Base-by-base conservation (phyloP, 2,329 filamentous ascomycete genomes). In the Knufia petricola region DNA sequence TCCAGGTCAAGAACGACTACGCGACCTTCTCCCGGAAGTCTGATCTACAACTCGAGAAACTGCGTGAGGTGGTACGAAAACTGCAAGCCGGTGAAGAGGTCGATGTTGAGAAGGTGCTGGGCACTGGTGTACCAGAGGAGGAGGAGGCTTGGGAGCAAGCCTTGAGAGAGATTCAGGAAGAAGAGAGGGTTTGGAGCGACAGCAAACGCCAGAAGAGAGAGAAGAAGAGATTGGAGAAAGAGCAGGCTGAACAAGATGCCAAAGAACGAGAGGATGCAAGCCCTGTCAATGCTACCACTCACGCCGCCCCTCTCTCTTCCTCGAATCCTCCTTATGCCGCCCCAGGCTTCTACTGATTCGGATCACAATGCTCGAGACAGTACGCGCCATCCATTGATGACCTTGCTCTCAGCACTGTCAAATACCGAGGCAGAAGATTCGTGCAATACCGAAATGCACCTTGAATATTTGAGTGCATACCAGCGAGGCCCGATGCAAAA, bases 121-220 rank as follows among this genome's bases (percentile, higher is more conserved):
- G 92, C 2, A 85, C 86, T 0, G 88, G 87, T 0, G 79, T 92
- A 60, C 69, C 76, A 37, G 75, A 76, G 55, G 79, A 78, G 62
- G 92, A 98, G 67, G 71, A 75, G 54, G 86, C 88, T 59, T 98
- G 92, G 94, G 85, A 90, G 66, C 82, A 94, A 63, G 57, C 55
- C 4, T 28, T 59, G 26, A 45, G 48, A 31, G 51, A 59, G 43
- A 37, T 59, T 21, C 49, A 55, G 38, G 54, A 53, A 7, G 55
- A 59, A 45, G 57, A 59, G 32, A 41, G 55, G 28, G 34, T 56
- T 20, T 59, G 57, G 57, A 54, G 55, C 32, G 50, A 42, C 23
- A 57, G 51, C 36, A 54, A 50, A 34, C 31, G 47, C 36, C 52
- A 53, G 40, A 52, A 41, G 31, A 28, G 31, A n/a, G 39, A 44